Base-by-base conservation (phyloP, 2,329 filamentous ascomycete genomes). In the Chlorencoelia australis region DNA sequence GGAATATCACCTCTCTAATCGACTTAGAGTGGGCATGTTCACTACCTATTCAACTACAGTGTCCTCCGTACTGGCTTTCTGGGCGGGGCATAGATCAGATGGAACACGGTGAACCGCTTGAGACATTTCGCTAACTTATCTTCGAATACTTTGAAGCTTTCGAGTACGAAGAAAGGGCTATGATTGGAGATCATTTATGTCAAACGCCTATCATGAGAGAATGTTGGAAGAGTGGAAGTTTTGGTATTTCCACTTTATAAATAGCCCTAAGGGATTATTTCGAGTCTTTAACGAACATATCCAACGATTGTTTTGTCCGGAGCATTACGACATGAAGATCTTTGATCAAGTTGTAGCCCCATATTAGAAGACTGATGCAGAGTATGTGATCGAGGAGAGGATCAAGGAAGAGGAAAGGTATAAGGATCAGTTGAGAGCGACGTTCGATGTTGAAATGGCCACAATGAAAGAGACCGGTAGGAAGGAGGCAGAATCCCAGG, bases 11-110 rank as follows among this genome's bases (percentile, higher is more conserved):
- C 6, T 37, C 41, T 10, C 19, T 59, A 3, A 51, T 60, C 19
- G 55, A 60, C 37, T 46, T 60, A 2, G 56, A 59, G 40, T 60
- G 52, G 53, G 42, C 55, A n/a, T 59, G 49, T 31, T 42, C 56
- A 16, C 46, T 41, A 16, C 55, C 54, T 2, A 33, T 45, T 4
- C 54, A 54, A 37, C 46, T 35, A 39, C 44, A 51, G n/a, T 8
- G 16, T 1, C 42, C 46, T 16, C 53, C 51, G 4, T 54, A 53
- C 43, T 60, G 54, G 56, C 45, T 59, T 6, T 53, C 53, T 19
- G 21, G 20, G 7, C 14, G 33, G 18, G 11, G 24, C 11, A 36
- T 37, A 10, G 36, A 44, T 24, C 26, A 24, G 6, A 31, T 44
- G 20, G 16, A 18, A 0, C 15, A 43, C 27, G 11, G 15, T 26